Base-by-base conservation (phyloP, 495 filamentous ascomycete genomes). In the Neurospora sp. region DNA sequence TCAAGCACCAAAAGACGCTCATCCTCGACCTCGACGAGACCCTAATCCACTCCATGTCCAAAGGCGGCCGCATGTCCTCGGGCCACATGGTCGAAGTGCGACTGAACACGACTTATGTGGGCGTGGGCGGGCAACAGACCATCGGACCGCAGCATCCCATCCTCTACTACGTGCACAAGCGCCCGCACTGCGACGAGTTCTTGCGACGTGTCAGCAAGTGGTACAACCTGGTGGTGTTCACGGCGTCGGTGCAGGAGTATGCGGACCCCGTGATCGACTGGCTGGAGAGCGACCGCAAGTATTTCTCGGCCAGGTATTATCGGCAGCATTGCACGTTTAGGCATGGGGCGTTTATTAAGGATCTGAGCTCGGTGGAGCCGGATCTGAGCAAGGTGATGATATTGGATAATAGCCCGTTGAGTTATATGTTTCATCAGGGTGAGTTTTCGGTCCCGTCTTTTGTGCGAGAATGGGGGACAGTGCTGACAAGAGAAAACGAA, bases 11-110 rank as follows among this genome's bases (percentile, higher is more conserved):
- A 79, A 99, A 99, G 83, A 98, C 96, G 3, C 81, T 99, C 72
- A 95, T 99, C 75, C 86, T 99, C 38, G 96, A 99, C 79, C 88
- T 99, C 17, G 96, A 99, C 80, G 96, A 99, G 78, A 99, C 96
- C 0, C 84, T 99, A 70, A 98, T 99, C 77, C 96, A 99, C 83
- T 97, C 94, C 79, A 91, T 98, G 82, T 93, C 95, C 65, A 98
- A 97, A 80, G 96, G 96, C 38, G 94, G 95, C 42, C 89, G 94
- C 48, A 98, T 97, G 94, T 93, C 91, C 75, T 94, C 92, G 37
- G 96, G 96, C 31, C 96, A 99, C 82, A 98, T 98, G 96, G 95
- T 99, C 40, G 96, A 99, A 83, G 96, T 99, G 75, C 96, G 95
- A 77, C 87, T 98, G 69, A 89, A 90, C 76, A 87, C 87, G 22